These are phyloP conservation scores for Myxozyma nipponensis DNA, from an alignment of 805 yeast genomes.

Conservation along the genomic window DNA sequence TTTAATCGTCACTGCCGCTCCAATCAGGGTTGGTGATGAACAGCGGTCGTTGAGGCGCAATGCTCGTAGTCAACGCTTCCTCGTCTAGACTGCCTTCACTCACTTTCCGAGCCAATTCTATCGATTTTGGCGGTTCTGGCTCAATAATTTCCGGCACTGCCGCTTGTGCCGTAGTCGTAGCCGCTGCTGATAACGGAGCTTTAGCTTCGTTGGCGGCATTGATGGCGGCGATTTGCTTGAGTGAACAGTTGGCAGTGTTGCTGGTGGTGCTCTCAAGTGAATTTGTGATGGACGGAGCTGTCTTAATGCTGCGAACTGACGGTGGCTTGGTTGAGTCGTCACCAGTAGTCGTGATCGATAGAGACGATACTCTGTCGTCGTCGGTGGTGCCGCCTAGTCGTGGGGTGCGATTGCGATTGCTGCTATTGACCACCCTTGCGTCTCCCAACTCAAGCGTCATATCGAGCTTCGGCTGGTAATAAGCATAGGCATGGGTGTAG, in stretches of 20 bases:
- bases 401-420: slow-evolving; percentile 1
- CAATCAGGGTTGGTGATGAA: slow-evolving; percentile 24
- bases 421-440: slow-evolving; percentile 14
- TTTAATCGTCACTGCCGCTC: slow-evolving; percentile 11
- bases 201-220: neutral
- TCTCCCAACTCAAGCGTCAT: slow-evolving; percentile 26
- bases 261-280: neutral
- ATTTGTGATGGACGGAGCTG: neutral
- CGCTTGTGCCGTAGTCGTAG: neutral
- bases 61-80: neutral
- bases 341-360: neutral
- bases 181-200: neutral
- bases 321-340: neutral
- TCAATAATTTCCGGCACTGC: neutral
- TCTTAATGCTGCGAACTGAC: neutral
- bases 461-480: slow-evolving; percentile 26
- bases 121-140: no score
- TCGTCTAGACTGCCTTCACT: slow-evolving; percentile 21
- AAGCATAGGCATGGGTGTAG: slow-evolving; percentile 20
- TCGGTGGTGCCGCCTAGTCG: neutral
- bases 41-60: slow-evolving; percentile 12
- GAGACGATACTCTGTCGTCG: neutral
- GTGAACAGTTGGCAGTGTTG: neutral
- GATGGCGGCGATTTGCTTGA: neutral
- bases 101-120: neutral